Conservation (phyloP, 768 basidiomycete species). For the Phanerochaete sordida region DNA sequence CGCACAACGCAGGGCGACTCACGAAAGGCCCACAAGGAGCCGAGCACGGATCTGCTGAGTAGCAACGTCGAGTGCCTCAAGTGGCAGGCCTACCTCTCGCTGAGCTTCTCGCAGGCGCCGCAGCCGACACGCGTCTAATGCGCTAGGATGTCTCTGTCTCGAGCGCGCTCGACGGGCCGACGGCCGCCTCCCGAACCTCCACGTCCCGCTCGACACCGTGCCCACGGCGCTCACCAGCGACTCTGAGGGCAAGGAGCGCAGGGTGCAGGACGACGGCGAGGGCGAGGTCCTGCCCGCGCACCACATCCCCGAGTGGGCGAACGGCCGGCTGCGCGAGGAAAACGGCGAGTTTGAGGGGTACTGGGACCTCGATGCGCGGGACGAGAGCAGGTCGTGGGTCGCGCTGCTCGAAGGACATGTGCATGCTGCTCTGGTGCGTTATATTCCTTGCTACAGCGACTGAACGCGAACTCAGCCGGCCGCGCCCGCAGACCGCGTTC, state of each 20-base stretch:
- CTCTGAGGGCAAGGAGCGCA: constrained; percentile 13
- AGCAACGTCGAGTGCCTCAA: constrained; percentile 83
- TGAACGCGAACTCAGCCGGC: background rate
- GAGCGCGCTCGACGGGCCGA: constrained; percentile 71
- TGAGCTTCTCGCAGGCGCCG: constrained; percentile 33
- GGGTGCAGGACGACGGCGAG: constrained; percentile 27
- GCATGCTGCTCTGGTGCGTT: constrained; percentile 66
- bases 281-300: constrained; percentile 60
- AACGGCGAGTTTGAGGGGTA: constrained; percentile 61
- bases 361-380: constrained; percentile 50
- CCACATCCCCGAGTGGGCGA: constrained; percentile 73
- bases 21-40: constrained; percentile 17
- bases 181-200: constrained; percentile 66
- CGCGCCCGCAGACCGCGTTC: background rate
- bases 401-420: constrained; percentile 72
- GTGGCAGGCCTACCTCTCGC: constrained; percentile 83
- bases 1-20: too few species aligned
- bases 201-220: constrained; percentile 41
- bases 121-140: constrained; percentile 49
- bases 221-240: background rate
- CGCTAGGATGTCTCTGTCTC: constrained; percentile 69
- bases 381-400: constrained; percentile 83
- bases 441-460: background rate
- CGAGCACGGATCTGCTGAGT: constrained; percentile 41
- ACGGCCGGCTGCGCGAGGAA: constrained; percentile 41